Evolutionary conservation across 2,329 filamentous ascomycete genomes (phyloP).

Genomic region (Penicillium sclerotiorum): DNA sequence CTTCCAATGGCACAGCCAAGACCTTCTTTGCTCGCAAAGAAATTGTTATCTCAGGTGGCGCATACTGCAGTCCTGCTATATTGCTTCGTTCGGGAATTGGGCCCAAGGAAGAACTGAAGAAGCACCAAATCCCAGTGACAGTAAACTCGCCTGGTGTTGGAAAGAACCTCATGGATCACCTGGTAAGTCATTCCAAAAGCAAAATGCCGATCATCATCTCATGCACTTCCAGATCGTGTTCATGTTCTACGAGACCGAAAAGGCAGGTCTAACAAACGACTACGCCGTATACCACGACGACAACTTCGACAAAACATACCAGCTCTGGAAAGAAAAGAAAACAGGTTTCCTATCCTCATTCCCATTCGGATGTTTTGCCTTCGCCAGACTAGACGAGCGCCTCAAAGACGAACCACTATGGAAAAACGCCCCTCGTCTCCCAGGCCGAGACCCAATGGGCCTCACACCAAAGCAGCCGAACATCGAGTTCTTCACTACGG

Average conservation of each 20-base stretch:
- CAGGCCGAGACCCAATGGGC: slow-evolving; percentile 65
- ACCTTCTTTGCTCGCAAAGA: slow-evolving; percentile 49
- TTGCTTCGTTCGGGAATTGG: slow-evolving; percentile 59
- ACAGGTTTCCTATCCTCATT: slow-evolving; percentile 62
- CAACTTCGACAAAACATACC: slow-evolving; percentile 54
- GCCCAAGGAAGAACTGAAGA: slow-evolving; percentile 44
- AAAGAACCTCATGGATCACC: slow-evolving; percentile 57
- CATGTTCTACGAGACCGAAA: slow-evolving; percentile 62
- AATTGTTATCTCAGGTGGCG: slow-evolving; percentile 53
- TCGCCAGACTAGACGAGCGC: slow-evolving; percentile 63
- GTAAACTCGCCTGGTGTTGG: slow-evolving; percentile 56
- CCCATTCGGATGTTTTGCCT: slow-evolving; percentile 66
- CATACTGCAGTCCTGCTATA: slow-evolving; percentile 56
- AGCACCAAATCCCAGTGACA: slow-evolving; percentile 47
- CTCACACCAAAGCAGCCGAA: slow-evolving; percentile 60
- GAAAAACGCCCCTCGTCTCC: slow-evolving; percentile 51
- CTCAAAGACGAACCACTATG: slow-evolving; percentile 59
- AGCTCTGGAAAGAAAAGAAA: slow-evolving; percentile 61
- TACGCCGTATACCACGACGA: slow-evolving; percentile 59
- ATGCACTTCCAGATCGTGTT: slow-evolving; percentile 52
- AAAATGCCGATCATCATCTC: background rate
- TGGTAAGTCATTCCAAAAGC: slow-evolving; percentile 35
- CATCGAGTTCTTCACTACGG: slow-evolving; percentile 64
- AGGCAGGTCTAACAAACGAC: slow-evolving; percentile 58
- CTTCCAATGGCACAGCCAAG: slow-evolving; percentile 36